Base-by-base conservation (phyloP, 345 rosid genomes). In the Populus deltoides region DNA sequence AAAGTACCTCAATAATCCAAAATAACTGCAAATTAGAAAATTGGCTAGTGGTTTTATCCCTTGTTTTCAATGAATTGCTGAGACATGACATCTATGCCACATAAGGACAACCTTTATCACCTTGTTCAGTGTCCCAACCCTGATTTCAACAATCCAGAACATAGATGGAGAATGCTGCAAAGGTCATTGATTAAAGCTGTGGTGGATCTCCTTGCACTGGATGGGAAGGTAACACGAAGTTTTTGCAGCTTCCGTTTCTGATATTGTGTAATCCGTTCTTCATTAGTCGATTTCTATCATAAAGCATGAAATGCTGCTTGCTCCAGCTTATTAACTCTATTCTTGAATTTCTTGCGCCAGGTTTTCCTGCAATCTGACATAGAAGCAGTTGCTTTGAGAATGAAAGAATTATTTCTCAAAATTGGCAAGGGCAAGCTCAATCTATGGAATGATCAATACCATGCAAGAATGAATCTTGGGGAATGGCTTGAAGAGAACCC, bases 101-200 rank as follows among this genome's bases (percentile, higher is more conserved):
- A 22, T 6, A 22, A 55, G 61, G n/a, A 55, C 61, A 20, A 20
- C 68, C 13, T 33, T 35, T 8, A 11, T 72, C 61, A 62, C 24
- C n/a, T 6, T 69, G 24, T 77, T 49, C 80, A 91, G 96, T 91
- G 96, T 79, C 96, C 93, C 20, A 85, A 90, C 80, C 96, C 92
- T 25, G 96, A 90, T 80, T 91, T 91, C 84, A 91, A 85, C 74
- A 79, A 82, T 66, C 85, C 92, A 57, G 87, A 87, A 43, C 80
- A 88, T 79, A 85, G 96, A 83, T 84, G 93, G 93, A 88, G 92
- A 78, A 88, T 90, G 92, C 67, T 91, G 84, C 88, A 86, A 75
- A 82, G 85, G 82, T 83, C 91, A 81, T 80, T 90, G 83, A 82
- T 88, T 68, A 91, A 90, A 85, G 93, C 92, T 43, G 86, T 90